These are phyloP conservation scores for Cadophora sp. DNA, from an alignment of 2,329 filamentous ascomycete genomes.

Conservation along the genomic window DNA sequence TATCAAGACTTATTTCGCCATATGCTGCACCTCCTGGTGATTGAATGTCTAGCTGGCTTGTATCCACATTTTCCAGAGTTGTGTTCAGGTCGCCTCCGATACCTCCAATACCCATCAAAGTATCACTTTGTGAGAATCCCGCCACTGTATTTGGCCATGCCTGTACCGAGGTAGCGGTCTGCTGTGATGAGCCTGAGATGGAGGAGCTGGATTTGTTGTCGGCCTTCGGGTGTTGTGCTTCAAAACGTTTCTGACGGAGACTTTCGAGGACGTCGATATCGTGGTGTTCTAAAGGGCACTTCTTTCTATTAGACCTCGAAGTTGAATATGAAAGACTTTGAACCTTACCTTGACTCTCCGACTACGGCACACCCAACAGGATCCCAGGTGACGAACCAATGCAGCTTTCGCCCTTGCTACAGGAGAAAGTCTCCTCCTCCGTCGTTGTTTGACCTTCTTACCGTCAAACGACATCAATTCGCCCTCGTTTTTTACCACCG, in stretches of 20 bases:
- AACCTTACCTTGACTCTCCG: constrained; percentile 36
- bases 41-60: constrained; percentile 28
- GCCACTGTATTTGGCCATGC: constrained; percentile 23
- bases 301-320: constrained; percentile 15
- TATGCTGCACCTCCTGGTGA: constrained; percentile 27
- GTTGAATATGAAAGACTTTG: not conserved
- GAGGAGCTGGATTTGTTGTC: constrained; percentile 25
- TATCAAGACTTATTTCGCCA: constrained; percentile 24
- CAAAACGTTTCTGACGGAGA: constrained; percentile 20
- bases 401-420: constrained; percentile 40
- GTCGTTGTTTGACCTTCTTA: constrained; percentile 34
- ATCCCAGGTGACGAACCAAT: constrained; percentile 40
- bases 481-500: constrained; percentile 18
- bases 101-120: constrained; percentile 37
- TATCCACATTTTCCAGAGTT: constrained; percentile 13
- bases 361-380: constrained; percentile 37
- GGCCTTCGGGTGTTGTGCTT: constrained; percentile 4
- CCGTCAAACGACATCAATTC: constrained; percentile 39
- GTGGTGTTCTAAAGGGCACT: constrained; percentile 44
- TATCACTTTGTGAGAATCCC: constrained; percentile 25
- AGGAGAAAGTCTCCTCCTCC: constrained; percentile 35
- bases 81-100: constrained; percentile 3
- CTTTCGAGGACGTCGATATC: constrained; percentile 39
- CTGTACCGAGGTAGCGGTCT: constrained; percentile 21
- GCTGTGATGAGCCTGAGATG: constrained; percentile 25